Conservation (phyloP, 176 grass and related monocot genomes). For the Avena eriantha region DNA sequence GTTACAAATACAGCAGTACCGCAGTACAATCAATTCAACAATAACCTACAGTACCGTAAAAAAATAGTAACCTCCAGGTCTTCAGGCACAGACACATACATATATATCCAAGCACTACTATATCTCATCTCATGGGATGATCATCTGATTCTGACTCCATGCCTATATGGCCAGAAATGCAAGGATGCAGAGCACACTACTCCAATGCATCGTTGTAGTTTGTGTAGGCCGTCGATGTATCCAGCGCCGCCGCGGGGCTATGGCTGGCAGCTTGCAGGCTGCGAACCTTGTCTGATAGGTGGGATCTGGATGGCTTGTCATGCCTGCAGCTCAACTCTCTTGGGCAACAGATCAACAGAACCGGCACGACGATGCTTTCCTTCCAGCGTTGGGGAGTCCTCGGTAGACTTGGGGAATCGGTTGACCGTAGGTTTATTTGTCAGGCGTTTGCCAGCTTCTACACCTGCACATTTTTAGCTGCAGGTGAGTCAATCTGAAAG, state of each 20-base stretch:
- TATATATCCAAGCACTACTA: not conserved
- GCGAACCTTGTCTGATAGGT: not conserved
- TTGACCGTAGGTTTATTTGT: conserved; percentile 31
- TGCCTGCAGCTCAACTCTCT: conserved; percentile 46
- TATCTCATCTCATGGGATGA: not conserved
- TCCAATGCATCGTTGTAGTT: not conserved
- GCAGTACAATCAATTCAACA: not conserved
- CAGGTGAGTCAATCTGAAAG: conserved; percentile 7
- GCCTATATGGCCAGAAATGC: not conserved
- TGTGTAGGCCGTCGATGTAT: not conserved
- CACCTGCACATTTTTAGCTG: conserved; percentile 39
- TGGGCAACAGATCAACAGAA: conserved; percentile 40
- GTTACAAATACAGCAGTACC: conserved; percentile 17
- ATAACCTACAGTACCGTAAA: not conserved
- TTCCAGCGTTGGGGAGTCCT: conserved; percentile 24
- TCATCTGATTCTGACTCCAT: not conserved
- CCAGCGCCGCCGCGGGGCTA: not conserved
- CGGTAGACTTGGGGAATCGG: conserved; percentile 28
- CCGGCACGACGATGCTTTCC: conserved; percentile 38
- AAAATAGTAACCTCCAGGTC: not conserved
- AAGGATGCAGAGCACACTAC: not conserved
- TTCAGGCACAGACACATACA: conserved; percentile 5
- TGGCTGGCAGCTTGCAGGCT: not conserved
- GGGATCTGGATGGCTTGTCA: conserved; percentile 26
- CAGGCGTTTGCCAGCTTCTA: conserved; percentile 39